Base-by-base conservation (phyloP, 2,329 filamentous ascomycete species). In the Chrysoporthe cubensis region DNA sequence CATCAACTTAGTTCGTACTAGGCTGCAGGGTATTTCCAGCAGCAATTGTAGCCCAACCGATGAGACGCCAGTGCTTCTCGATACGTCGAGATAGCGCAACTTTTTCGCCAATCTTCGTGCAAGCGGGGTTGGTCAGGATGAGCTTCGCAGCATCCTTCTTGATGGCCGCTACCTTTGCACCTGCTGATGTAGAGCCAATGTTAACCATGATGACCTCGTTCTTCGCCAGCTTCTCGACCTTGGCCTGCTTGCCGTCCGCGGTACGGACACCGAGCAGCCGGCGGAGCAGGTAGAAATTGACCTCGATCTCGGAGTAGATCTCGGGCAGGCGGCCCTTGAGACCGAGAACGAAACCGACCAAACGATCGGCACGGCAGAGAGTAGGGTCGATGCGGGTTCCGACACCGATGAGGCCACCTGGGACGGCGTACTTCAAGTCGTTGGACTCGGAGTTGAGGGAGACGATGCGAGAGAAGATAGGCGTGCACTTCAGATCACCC, bases 131-230 rank as follows among this genome's bases (percentile, higher is more conserved):
- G 70, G 94, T 98, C 74, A 99, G 85, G 69, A 93, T 91, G 73
- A 99, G 87, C 85, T 97, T 97, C 67, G 96, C 96, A 67, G 94
- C 95, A 87, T 99, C 96, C 77, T 95, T 94, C 88, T 96, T 97
- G 78, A 98, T 96, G 76, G 93, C 95, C 68, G 96, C 88, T 65
- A 99, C 93, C 88, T 98, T 99, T 73, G 96, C 96, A 81, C 96
- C 96, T 16, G 95, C 97, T 59, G 96, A 96, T 11, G 95, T 98
- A 48, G 93, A 97, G 71, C 96, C 96, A 78, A 99, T 99, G 86
- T 99, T 99, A 73, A 99, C 96, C 96, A 99, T 98, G 81, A 99
- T 91, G 76, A 98, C 94, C 81, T 99, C 96, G 83, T 97, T 97
- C 90, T 98, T 99, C 67, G 94, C 86, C 72, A 99, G 87, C 85